These are phyloP conservation scores for Pleurotus djamor DNA, from an alignment of 768 basidiomycete genomes.

Conservation along the genomic window DNA sequence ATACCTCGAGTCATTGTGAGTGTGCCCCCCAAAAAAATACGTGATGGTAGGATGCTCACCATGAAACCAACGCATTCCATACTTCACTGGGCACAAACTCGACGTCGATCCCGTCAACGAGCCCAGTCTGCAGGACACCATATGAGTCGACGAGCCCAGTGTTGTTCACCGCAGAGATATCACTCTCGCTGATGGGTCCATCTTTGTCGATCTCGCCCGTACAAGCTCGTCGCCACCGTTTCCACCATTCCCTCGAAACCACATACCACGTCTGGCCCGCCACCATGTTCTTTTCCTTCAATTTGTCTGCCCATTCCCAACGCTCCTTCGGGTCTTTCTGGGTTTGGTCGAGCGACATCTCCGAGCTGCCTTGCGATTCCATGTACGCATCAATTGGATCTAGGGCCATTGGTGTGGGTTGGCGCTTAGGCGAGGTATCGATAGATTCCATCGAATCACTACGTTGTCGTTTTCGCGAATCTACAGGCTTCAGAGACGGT, in stretches of 20 bases:
- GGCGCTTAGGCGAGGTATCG: slow-evolving; percentile 70
- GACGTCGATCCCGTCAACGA: slow-evolving; percentile 65
- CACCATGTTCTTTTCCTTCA: slow-evolving; percentile 47
- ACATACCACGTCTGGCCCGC: slow-evolving; percentile 80
- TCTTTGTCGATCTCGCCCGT: slow-evolving; percentile 69
- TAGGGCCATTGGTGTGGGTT: slow-evolving; percentile 41
- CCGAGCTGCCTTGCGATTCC: slow-evolving; percentile 51
- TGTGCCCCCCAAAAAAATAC: background rate
- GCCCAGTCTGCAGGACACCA: slow-evolving; percentile 39
- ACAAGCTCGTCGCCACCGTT: slow-evolving; percentile 73
- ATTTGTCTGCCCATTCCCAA: slow-evolving; percentile 38
- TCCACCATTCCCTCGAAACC: slow-evolving; percentile 69
- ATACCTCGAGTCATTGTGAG: slow-evolving; percentile 50
- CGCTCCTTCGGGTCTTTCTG: background rate
- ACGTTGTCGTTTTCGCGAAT: slow-evolving; percentile 66
- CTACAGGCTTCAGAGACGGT: slow-evolving; percentile 35
- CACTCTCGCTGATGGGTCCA: slow-evolving; percentile 55
- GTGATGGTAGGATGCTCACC: slow-evolving; percentile 38
- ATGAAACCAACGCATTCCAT: slow-evolving; percentile 66
- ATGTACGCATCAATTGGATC: slow-evolving; percentile 67
- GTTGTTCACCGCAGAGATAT: slow-evolving; percentile 79
- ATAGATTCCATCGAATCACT: slow-evolving; percentile 76
- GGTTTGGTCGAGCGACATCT: slow-evolving; percentile 15
- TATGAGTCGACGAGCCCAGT: slow-evolving; percentile 54
- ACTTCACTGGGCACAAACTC: slow-evolving; percentile 73